Evolutionary conservation across 192 early-diverging fungal species (phyloP), one percentile per base, ranked within the genome.

Genomic region (Dissophora ornata): DNA sequence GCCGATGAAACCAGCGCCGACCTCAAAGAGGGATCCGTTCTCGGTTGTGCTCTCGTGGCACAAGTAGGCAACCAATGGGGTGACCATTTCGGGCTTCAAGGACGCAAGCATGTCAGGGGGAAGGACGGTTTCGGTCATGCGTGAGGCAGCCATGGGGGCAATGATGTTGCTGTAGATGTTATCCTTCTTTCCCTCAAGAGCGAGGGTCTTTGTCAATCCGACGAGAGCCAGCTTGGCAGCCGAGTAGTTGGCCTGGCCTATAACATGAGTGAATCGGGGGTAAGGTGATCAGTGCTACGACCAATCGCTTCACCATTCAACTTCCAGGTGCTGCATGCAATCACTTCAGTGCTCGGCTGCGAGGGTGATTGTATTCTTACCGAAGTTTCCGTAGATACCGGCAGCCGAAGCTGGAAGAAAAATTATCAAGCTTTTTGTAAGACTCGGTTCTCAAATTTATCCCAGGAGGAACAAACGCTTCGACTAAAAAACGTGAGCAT

Each of bases 301-400:
- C 36, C 36, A 9, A 38, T 9, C 7, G 36, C 5, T 38, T 5
- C 7, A n/a, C n/a, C n/a, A n/a, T n/a, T n/a, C n/a, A n/a, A n/a
- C n/a, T n/a, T n/a, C n/a, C n/a, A n/a, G n/a, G n/a, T n/a, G n/a
- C n/a, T n/a, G n/a, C n/a, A n/a, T n/a, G n/a, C n/a, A n/a, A n/a
- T n/a, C n/a, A n/a, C n/a, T n/a, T n/a, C n/a, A n/a, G n/a, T n/a
- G n/a, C n/a, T n/a, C n/a, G n/a, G n/a, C n/a, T n/a, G n/a, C n/a
- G n/a, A n/a, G n/a, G n/a, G n/a, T n/a, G n/a, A n/a, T 38, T 38
- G 36, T 4, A 4, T 26, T 19, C 73, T 77, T 77, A 46, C 98
- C 98, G 88, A 97, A 98, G 88, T 98, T 99, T 53, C 98, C 98
- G 79, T 99, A 99, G 57, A 99, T 90, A 56, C 98, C 98, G 47